Evolutionary conservation across 2,329 filamentous ascomycete genomes (phyloP).

Genomic region (Colletotrichum lupini): DNA sequence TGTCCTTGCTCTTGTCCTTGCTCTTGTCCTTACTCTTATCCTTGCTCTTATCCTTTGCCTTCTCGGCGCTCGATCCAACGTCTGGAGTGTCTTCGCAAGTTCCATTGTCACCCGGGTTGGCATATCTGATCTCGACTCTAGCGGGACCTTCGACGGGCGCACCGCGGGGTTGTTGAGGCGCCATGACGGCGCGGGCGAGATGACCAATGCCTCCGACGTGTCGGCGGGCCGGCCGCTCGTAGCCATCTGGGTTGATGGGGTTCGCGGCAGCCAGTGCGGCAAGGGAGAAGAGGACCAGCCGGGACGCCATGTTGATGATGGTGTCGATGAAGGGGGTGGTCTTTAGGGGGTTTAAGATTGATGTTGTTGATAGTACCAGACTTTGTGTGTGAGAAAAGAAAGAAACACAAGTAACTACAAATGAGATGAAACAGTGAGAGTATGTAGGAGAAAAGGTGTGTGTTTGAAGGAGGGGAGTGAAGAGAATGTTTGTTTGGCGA

Average conservation of each 20-base stretch:
- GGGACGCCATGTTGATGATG: conserved; percentile 23
- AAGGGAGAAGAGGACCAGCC: conserved; percentile 30
- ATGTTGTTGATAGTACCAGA: not conserved
- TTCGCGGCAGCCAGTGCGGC: conserved; percentile 32
- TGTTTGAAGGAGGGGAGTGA: not conserved
- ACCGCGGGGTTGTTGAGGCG: conserved; percentile 12
- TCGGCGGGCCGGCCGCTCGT: conserved; percentile 18
- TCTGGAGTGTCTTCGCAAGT: not conserved
- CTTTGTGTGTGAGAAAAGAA: not conserved
- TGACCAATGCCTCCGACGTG: conserved; percentile 2
- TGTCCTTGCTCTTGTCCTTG: not conserved
- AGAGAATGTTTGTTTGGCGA: conserved; percentile 19
- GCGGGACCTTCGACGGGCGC: not conserved
- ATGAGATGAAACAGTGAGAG: not conserved
- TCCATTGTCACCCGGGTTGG: not conserved
- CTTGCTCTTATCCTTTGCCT: conserved; percentile 18
- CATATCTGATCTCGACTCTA: conserved; percentile 12
- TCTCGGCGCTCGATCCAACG: conserved; percentile 2
- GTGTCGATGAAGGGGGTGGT: not conserved
- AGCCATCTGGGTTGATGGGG: conserved; percentile 17
- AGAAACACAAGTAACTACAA: not conserved
- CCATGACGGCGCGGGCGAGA: conserved; percentile 21
- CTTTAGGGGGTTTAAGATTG: not conserved
- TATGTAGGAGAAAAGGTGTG: not conserved
- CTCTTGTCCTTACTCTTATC: conserved; percentile 11